These are phyloP conservation scores for Coprinopsis cinerea DNA, from an alignment of 768 basidiomycete species.

Conservation along the genomic window DNA sequence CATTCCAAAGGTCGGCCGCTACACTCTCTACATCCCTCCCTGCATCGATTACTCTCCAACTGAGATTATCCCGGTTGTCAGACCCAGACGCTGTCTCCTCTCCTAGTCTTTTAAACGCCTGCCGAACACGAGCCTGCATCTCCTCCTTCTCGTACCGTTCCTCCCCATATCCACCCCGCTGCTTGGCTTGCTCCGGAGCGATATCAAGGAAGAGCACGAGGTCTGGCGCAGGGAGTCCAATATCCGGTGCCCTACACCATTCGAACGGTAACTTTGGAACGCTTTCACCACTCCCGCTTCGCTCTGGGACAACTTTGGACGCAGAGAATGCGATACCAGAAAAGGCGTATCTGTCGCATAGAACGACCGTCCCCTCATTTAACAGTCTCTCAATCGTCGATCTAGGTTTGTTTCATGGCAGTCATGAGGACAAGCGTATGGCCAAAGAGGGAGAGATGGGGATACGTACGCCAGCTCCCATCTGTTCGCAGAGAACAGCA, in stretches of 20 bases:
- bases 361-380: conserved; percentile 57
- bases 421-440: not conserved
- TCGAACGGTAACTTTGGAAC: conserved; percentile 51
- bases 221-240: conserved; percentile 86
- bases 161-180: conserved; percentile 75
- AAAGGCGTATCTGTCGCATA: conserved; percentile 95
- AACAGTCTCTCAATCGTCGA: conserved; percentile 57
- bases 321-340: conserved; percentile 90
- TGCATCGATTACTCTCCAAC: not conserved
- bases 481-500: conserved; percentile 93
- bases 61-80: not conserved
- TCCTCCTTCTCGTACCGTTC: conserved; percentile 85
- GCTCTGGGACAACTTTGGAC: conserved; percentile 35
- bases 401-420: conserved; percentile 30
- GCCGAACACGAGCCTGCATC: conserved; percentile 61
- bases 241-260: conserved; percentile 85
- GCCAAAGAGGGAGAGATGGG: not conserved
- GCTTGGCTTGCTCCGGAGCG: conserved; percentile 57
- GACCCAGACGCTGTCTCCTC: conserved; percentile 33
- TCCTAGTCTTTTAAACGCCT: conserved; percentile 52
- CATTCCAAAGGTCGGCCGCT: not conserved
- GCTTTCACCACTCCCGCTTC: conserved; percentile 1
- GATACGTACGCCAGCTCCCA: conserved; percentile 85
- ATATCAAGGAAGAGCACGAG: conserved; percentile 84
- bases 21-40: not conserved